These are phyloP conservation scores for Pichia phayaonensis DNA, from an alignment of 805 yeast genomes.

Conservation along the genomic window DNA sequence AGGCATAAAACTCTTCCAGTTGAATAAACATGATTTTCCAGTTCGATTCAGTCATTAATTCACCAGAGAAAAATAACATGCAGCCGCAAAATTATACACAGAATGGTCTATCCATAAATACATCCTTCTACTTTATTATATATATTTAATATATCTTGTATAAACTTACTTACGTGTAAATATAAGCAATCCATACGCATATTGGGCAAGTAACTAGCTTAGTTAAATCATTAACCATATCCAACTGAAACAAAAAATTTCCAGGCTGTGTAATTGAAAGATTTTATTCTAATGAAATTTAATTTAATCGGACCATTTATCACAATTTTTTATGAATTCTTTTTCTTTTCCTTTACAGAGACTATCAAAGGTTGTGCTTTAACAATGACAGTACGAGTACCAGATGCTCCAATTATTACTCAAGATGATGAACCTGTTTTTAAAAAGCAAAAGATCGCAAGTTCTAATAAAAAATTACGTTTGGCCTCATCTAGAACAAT, in stretches of 20 bases:
- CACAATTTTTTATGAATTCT: background rate
- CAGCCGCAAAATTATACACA: background rate
- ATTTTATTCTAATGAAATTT: background rate
- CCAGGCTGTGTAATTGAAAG: background rate
- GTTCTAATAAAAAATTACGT: background rate
- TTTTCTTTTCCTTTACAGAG: background rate
- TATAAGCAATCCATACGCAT: background rate
- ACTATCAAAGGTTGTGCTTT: background rate
- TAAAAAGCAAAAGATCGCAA: background rate
- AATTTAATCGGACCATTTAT: background rate
- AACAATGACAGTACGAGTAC: background rate
- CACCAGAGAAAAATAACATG: no score
- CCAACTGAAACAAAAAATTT: background rate
- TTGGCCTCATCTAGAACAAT: background rate
- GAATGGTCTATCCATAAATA: background rate
- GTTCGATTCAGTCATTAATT: background rate
- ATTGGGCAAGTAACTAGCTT: no score
- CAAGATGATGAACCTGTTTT: background rate
- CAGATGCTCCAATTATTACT: background rate
- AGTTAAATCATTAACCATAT: no score
- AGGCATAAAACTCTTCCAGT: slow-evolving; percentile 52
- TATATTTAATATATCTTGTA: background rate
- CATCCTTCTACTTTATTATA: background rate
- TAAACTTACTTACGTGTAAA: slow-evolving; percentile 1
- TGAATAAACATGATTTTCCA: slow-evolving; percentile 18